phyloP scores from a whole-genome alignment of 768 basidiomycete species.

The Hemileccinum rubropunctum region DNA sequence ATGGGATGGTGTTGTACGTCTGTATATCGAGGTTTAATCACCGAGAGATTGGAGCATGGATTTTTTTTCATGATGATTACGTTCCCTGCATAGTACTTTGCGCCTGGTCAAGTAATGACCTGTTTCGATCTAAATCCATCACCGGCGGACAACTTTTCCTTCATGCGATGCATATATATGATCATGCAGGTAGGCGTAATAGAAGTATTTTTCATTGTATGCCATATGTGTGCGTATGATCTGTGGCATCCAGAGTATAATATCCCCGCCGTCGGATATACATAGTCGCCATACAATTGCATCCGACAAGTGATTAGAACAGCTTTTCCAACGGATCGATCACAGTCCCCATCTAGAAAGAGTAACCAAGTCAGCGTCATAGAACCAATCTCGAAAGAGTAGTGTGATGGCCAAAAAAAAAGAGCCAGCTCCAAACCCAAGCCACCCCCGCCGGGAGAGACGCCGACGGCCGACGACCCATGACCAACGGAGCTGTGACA shows the following conservation, averaged over 20 bases:
- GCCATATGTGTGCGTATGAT: not conserved
- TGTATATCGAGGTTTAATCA: conserved; percentile 18
- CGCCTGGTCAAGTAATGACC: not conserved
- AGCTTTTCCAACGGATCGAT: conserved; percentile 68
- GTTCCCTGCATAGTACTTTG: not conserved
- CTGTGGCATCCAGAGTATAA: not conserved
- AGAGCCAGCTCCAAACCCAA: not conserved
- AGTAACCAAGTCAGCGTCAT: not conserved
- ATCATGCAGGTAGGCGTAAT: not conserved
- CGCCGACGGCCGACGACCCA: no score
- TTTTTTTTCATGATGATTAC: conserved; percentile 3
- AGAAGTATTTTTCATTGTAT: not conserved
- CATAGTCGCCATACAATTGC: not conserved
- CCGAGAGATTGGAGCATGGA: conserved; percentile 5
- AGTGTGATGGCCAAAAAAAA: not conserved
- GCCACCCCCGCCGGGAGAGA: not conserved
- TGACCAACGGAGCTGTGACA: not conserved
- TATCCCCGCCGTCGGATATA: not conserved
- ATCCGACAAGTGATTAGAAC: conserved; percentile 19
- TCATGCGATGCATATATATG: not conserved
- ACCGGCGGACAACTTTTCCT: no score
- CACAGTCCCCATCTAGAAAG: conserved; percentile 60
- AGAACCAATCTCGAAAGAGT: no score
- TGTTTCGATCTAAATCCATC: not conserved
- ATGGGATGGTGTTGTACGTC: not conserved